A percentile compares a stretch with the other conserved stretches of the same genome.
Evolutionary conservation across 2,329 filamentous ascomycete species (phyloP).

Genomic region (Albifimbria verrucaria): DNA sequence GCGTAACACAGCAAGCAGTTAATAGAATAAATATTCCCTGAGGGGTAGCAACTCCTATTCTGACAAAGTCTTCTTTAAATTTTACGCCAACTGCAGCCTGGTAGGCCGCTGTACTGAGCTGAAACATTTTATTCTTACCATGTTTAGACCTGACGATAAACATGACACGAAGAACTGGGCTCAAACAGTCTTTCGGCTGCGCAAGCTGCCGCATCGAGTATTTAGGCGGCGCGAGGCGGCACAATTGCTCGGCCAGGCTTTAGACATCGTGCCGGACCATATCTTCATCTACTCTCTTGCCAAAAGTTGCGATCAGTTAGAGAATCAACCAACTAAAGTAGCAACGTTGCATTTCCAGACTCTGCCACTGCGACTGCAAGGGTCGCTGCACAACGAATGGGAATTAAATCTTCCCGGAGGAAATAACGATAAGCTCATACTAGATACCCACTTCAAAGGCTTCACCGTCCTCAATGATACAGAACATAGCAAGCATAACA

Average conservation of each 20-base stretch:
- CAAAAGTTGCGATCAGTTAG: background rate
- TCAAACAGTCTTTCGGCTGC: background rate
- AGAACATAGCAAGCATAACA: background rate
- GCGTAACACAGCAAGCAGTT: too few relatives aligned
- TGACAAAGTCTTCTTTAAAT: too few relatives aligned
- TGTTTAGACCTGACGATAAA: background rate
- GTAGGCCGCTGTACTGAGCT: background rate
- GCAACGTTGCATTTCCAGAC: background rate
- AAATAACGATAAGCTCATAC: background rate
- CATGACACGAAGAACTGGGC: too few relatives aligned
- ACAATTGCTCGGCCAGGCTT: too few relatives aligned
- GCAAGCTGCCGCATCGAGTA: background rate
- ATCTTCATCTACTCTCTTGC: background rate
- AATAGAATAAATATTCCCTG: too few relatives aligned
- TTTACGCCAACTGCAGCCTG: background rate
- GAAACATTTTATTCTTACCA: background rate
- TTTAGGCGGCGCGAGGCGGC: background rate
- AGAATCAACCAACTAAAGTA: background rate
- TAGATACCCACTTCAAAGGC: background rate
- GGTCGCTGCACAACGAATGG: background rate
- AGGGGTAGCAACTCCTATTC: too few relatives aligned
- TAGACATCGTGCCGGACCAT: background rate
- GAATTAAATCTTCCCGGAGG: background rate
- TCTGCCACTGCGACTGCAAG: background rate
- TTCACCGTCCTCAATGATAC: background rate